Conservation (phyloP, 352 stramenopile genomes). For the Thraustochytrium striatum region DNA sequence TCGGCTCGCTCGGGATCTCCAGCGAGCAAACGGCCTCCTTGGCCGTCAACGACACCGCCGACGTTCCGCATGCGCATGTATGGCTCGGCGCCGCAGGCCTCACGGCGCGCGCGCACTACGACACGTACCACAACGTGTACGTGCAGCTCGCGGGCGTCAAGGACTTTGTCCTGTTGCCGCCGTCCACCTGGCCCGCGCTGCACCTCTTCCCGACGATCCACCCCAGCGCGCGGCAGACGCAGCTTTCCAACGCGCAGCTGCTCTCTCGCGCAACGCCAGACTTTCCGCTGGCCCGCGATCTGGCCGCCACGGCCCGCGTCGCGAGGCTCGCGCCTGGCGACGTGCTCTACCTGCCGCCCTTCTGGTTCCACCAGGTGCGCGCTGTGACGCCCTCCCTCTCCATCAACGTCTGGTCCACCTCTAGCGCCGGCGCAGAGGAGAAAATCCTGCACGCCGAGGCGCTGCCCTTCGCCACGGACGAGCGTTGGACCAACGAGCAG, state of each 20-base stretch:
- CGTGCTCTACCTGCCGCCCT: constrained; percentile 48
- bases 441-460: not conserved
- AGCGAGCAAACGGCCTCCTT: not conserved
- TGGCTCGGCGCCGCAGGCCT: constrained; percentile 38
- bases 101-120: constrained; percentile 48
- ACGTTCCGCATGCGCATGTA: constrained; percentile 30
- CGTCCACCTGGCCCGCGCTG: constrained; percentile 1
- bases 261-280: too few relatives aligned
- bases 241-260: not conserved
- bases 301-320: not conserved
- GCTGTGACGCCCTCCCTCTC: constrained; percentile 24
- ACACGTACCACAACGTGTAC: constrained; percentile 50
- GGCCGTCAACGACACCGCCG: not conserved
- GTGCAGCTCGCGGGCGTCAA: constrained; percentile 38
- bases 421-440: not conserved
- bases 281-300: not conserved
- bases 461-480: not conserved
- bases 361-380: constrained; percentile 51
- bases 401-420: constrained; percentile 47
- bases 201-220: constrained; percentile 44
- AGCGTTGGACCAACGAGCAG: not conserved
- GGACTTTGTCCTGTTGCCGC: constrained; percentile 45
- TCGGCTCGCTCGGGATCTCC: not conserved
- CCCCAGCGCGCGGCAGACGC: constrained; percentile 46
- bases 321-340: constrained; percentile 47